Evolutionary conservation across 2,329 filamentous ascomycete species (phyloP), one percentile per base, ranked within the genome.

Genomic region (Dactylellina sp.): DNA sequence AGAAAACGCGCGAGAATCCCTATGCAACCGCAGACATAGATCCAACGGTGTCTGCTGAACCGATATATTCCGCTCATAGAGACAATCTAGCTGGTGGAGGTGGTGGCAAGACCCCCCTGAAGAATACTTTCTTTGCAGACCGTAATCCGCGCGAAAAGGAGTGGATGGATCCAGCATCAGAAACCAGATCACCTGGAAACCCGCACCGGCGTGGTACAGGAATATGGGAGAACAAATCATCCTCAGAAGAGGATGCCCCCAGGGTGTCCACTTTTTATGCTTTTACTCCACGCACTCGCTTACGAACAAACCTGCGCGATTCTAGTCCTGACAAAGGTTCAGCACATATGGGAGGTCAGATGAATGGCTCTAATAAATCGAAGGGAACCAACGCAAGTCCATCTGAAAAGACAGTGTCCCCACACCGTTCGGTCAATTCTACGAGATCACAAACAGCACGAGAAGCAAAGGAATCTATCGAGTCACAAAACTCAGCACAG

Each of bases 1-100:
- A 68, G 47, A 75, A 75, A 59, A 75, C 71, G 11, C 53, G 71
- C 16, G 71, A 75, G n/a, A 75, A 75, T 24, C 71, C 71, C 18
- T 75, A 75, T 56, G 42, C 37, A 20, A 65, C 24, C 18, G 16
- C 46, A n/a, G 71, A 68, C 16, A 52, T 28, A 6, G 56, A 66
- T 14, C 40, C 71, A n/a, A 22, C 20, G 14, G 32, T 55, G 6
- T 12, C 59, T 37, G 28, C 42, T 12, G 71, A 68, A 52, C 6
- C 55, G 2, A 20, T 37, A 22, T 55, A 53, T 7, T 63, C 40
- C n/a, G 22, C 25, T 20, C 46, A 59, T 25, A 57, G 40, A 44
- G 63, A 65, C 7, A 60, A 63, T 9, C 18, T 12, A 11, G 1
- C 53, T 22, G 25, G 25, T 12, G 60, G 53, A 16, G 60, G 49